These are phyloP conservation scores for Calonectria honghensis DNA, from an alignment of 2,329 filamentous ascomycete genomes.

Conservation along the genomic window DNA sequence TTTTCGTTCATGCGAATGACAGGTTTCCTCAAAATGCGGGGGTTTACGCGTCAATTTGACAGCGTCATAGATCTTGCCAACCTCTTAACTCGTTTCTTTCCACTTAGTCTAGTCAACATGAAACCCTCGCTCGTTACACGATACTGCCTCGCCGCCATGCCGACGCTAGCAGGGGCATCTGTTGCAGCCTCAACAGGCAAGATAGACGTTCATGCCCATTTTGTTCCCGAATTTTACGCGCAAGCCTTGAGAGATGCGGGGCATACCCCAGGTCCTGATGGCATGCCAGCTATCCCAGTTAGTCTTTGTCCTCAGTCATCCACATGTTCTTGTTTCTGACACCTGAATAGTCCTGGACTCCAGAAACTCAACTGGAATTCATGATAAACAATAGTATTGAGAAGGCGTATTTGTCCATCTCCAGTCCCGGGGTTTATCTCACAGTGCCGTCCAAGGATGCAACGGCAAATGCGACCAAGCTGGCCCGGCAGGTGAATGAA, in stretches of 20 bases:
- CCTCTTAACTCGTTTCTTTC: background rate
- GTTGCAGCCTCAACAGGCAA: constrained; percentile 36
- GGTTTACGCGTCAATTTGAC: background rate
- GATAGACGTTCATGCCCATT: constrained; percentile 53
- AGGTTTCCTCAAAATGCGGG: too few relatives aligned
- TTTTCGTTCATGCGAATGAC: too few relatives aligned
- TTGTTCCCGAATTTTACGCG: constrained; percentile 51
- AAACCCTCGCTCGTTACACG: constrained; percentile 6
- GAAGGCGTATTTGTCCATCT: constrained; percentile 51
- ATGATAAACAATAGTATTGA: constrained; percentile 48
- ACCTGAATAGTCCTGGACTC: constrained; percentile 38
- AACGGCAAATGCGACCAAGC: constrained; percentile 42
- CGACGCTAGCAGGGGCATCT: background rate
- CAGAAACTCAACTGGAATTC: constrained; percentile 45
- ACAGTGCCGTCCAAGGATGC: constrained; percentile 46
- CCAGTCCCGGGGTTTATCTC: constrained; percentile 53
- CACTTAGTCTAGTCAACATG: constrained; percentile 4
- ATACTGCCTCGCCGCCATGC: constrained; percentile 19
- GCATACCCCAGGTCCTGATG: constrained; percentile 51
- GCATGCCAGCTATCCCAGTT: constrained; percentile 53
- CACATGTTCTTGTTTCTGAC: background rate
- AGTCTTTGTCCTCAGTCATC: background rate
- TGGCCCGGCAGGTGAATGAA: constrained; percentile 49
- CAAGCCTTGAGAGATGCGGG: constrained; percentile 49
- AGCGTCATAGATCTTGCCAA: background rate